phyloP scores from a whole-genome alignment of 2,329 filamentous ascomycete species.

The Tolypocladium amazonense region DNA sequence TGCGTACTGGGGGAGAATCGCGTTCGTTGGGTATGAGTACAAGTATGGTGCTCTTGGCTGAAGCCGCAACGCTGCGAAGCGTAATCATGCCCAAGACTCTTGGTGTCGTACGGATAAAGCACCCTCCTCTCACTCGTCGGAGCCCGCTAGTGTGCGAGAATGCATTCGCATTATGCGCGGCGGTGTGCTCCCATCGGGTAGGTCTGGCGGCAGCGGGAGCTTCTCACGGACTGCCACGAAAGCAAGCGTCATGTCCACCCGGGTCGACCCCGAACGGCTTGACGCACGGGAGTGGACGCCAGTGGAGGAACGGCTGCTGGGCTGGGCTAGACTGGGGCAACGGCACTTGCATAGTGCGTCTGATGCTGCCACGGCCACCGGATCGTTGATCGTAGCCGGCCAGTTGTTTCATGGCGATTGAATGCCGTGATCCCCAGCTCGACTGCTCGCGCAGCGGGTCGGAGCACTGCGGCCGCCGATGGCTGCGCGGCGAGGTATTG shows the following conservation, averaged over 20 bases:
- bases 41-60: neutral
- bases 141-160: neutral
- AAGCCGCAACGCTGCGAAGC: neutral
- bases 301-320: neutral
- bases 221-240: conserved; percentile 25
- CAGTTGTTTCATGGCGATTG: neutral
- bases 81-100: neutral
- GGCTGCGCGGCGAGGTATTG: neutral
- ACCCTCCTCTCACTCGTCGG: neutral
- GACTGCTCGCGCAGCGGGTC: neutral
- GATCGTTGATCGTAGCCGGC: neutral
- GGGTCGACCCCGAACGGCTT: conserved; percentile 14
- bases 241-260: conserved; percentile 19
- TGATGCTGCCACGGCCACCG: neutral
- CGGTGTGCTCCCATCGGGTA: neutral
- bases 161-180: neutral
- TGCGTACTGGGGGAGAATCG: neutral
- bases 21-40: neutral
- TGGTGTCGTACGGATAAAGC: neutral
- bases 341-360: conserved; percentile 16
- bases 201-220: conserved; percentile 1
- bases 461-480: neutral
- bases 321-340: conserved; percentile 2
- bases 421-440: neutral
- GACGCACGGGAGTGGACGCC: conserved; percentile 11